Evolutionary conservation across 2,329 filamentous ascomycete species (phyloP), one percentile per base, ranked within the genome.

Genomic region (Colletotrichum lini): DNA sequence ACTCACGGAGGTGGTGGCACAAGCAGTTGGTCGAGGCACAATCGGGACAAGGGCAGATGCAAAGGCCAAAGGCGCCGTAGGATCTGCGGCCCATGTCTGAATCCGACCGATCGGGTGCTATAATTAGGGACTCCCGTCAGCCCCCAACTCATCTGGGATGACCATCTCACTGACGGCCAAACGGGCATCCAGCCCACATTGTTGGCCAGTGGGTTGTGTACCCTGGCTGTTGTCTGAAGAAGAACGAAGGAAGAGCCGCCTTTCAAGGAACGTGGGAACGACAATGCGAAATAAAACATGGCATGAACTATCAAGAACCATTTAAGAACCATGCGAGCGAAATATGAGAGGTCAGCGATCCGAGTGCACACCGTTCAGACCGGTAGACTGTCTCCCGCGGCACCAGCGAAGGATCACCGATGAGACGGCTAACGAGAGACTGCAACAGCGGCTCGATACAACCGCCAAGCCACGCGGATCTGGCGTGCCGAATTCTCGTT

Each of bases 361-460:
- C 30, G 30, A 35, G 30, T 9, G 30, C 30, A 35, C 30, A 35
- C 30, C 30, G 30, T 35, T 35, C 30, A 9, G 30, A 35, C 8
- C 30, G 8, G 8, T 8, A 35, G 30, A 35, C 30, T 0, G 30
- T 35, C 8, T 35, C 30, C 30, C 8, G 30, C 30, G 30, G 8
- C 30, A 35, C 30, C 30, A 35, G 13, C 44, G 30, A 50, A 61
- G 58, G 44, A 61, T 61, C 58, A 42, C n/a, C 13, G n/a, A 9
- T 30, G 23, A 18, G 42, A 60, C 44, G 57, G 57, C n/a, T 23
- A 35, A 3, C 21, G 10, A 38, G 38, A 35, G 40, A 53, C 66
- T 65, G 54, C 61, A 44, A 70, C 62, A 50, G 53, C 62, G 62
- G 67, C 62, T 65, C 30, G 30, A 66, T 66, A 66, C 54, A 61